Evolutionary conservation across 2,329 filamentous ascomycete species (phyloP), one percentile per base, ranked within the genome.

Genomic region (Aspergillus awamori): DNA sequence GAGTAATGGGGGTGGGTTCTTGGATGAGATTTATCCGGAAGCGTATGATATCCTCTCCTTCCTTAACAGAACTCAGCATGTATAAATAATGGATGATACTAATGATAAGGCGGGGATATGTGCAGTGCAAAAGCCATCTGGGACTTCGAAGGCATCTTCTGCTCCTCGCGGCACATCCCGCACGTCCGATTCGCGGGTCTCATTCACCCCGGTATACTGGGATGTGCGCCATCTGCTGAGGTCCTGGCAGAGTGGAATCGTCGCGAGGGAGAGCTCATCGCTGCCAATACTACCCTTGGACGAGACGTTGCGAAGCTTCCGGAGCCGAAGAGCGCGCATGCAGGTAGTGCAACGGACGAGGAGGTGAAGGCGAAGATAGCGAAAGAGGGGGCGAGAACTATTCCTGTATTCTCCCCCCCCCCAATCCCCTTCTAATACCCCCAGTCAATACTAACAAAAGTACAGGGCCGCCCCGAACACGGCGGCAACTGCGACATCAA

Each of bases 401-500:
- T 97, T 52, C 93, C 93, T 0, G 89, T 78, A 69, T 36, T 69
- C 54, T 2, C 17, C 38, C 10, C 20, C 54, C 3, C 17, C 38
- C 10, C 20, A 7, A 10, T 24, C 43, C 41, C 41, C 5, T n/a
- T n/a, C 24, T 10, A 5, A 5, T n/a, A 15, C 10, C 5, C 2
- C 20, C 5, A 13, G 26, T 28, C 36, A 8, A 8, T 38, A 11
- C 5, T 39, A 26, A n/a, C 2, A 13, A 22, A 8, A n/a, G 36
- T n/a, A 17, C 15, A 78, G 54, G 86, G 93, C 2, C 82, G 92
- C 0, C 92, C 92, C 0, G 92, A 96, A 70, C 90, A 96, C 68
- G 93, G 93, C 13, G 93, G 93, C 0, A 96, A 96, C 70, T 95
- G 92, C 72, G 92, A 97, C 67, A 95, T 96, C 76, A 96, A 96